phyloP scores from a whole-genome alignment of 164 flowering plant genomes.

The Vitis riparia region DNA sequence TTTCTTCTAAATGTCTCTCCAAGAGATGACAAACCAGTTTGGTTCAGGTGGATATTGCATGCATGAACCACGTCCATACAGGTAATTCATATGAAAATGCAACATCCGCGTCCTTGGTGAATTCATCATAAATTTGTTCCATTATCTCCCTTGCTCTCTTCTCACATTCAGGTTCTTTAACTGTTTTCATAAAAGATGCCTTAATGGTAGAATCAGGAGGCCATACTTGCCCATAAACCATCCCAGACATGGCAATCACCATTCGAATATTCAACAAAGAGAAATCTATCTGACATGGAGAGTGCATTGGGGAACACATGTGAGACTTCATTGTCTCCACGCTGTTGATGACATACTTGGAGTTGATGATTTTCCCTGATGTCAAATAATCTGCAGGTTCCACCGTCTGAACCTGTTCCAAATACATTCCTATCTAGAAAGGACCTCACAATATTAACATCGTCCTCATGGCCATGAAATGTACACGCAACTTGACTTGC shows the following conservation, averaged over 20 bases:
- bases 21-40: no score
- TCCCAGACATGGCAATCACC: slow-evolving; percentile 97
- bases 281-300: slow-evolving; percentile 91
- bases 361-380: slow-evolving; percentile 93
- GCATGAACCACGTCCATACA: no score
- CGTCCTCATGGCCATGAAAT: slow-evolving; percentile 92
- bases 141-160: no score
- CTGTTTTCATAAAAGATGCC: slow-evolving; percentile 11
- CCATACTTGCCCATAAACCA: slow-evolving; percentile 58
- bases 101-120: no score
- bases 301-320: slow-evolving; percentile 83
- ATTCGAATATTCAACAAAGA: slow-evolving; percentile 87
- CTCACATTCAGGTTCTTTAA: no score
- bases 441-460: slow-evolving; percentile 89
- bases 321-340: slow-evolving; percentile 58
- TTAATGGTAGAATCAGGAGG: slow-evolving; percentile 13
- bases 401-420: slow-evolving; percentile 97
- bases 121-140: no score
- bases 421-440: slow-evolving; percentile 96
- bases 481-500: slow-evolving; percentile 95
- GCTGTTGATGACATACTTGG: slow-evolving; percentile 74
- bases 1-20: no score
- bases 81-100: no score
- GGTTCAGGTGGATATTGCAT: no score
- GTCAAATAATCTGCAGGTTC: slow-evolving; percentile 89